phyloP scores from a whole-genome alignment of 2,329 filamentous ascomycete genomes.

The Colletotrichum sidae region DNA sequence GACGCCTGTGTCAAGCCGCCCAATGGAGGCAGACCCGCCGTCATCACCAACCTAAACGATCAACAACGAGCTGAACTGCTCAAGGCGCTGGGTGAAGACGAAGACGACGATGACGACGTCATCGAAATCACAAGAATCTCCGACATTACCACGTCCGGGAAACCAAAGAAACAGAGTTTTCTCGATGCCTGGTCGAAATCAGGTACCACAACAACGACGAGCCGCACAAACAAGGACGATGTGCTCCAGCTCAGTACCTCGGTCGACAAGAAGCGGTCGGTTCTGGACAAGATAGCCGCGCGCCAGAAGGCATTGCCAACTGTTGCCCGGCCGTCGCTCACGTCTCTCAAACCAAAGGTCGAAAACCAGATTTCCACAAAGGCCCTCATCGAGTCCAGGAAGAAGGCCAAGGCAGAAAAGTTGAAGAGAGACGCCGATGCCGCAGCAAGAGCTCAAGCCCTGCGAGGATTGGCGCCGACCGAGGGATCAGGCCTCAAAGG shows the following conservation, averaged over 20 bases:
- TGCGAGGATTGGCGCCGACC: slow-evolving; percentile 69
- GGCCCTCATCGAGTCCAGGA: slow-evolving; percentile 41
- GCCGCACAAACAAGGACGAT: slow-evolving; percentile 58
- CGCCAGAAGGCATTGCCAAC: slow-evolving; percentile 41
- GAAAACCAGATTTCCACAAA: slow-evolving; percentile 32
- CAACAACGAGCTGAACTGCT: slow-evolving; percentile 88
- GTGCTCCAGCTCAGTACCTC: slow-evolving; percentile 59
- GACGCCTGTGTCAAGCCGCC: slow-evolving; percentile 74
- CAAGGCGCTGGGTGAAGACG: slow-evolving; percentile 66
- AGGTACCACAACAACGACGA: slow-evolving; percentile 43
- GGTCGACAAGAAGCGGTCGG: slow-evolving; percentile 56
- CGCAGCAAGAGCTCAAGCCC: slow-evolving; percentile 76
- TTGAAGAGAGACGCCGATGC: slow-evolving; percentile 78
- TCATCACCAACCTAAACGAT: slow-evolving; percentile 82
- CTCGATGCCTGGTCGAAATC: slow-evolving; percentile 73
- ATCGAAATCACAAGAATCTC: slow-evolving; percentile 60
- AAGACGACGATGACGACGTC: slow-evolving; percentile 50
- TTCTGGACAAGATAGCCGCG: slow-evolving; percentile 60
- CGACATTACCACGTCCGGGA: slow-evolving; percentile 47
- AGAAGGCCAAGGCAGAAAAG: slow-evolving; percentile 68
- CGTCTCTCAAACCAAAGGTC: slow-evolving; percentile 23
- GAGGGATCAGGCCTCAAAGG: slow-evolving; percentile 83
- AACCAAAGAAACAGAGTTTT: slow-evolving; percentile 66
- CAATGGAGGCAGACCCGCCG: slow-evolving; percentile 60
- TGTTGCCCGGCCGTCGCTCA: slow-evolving; percentile 29